These are phyloP conservation scores for Hydnomerulius pinastri DNA, from an alignment of 768 basidiomycete species.

Conservation along the genomic window DNA sequence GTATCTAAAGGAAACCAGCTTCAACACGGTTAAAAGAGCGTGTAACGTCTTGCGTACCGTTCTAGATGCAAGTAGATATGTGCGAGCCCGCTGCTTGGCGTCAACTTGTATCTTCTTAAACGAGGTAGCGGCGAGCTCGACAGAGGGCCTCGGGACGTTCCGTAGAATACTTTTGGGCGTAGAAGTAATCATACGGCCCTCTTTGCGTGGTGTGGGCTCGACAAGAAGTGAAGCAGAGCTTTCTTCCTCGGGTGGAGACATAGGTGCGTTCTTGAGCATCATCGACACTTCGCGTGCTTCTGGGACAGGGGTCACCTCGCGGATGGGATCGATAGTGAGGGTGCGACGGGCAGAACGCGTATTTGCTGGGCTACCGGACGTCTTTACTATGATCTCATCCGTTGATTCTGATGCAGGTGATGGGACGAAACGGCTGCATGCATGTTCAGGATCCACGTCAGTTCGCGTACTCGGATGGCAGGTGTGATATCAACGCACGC, in stretches of 20 bases:
- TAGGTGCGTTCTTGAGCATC: slow-evolving; percentile 47
- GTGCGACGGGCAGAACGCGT: slow-evolving; percentile 24
- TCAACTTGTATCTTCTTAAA: slow-evolving; percentile 21
- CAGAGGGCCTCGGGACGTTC: slow-evolving; percentile 19
- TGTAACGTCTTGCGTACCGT: slow-evolving; percentile 20
- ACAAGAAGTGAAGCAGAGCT: background rate
- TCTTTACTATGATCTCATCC: slow-evolving; percentile 18
- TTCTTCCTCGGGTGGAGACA: slow-evolving; percentile 37
- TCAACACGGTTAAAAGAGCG: background rate
- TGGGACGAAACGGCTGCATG: slow-evolving; percentile 14
- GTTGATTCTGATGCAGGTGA: slow-evolving; percentile 16
- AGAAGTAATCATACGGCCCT: slow-evolving; percentile 19
- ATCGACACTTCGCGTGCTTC: slow-evolving; percentile 54
- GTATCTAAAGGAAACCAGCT: slow-evolving; percentile 39
- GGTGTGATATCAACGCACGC: slow-evolving; percentile 12
- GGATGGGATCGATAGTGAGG: slow-evolving; percentile 19
- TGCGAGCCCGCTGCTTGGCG: slow-evolving; percentile 19
- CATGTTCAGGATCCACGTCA: background rate
- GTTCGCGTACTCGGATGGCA: background rate
- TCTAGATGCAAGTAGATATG: slow-evolving; percentile 26
- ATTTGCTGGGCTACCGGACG: slow-evolving; percentile 16
- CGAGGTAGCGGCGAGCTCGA: slow-evolving; percentile 22
- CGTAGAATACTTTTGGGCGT: slow-evolving; percentile 31
- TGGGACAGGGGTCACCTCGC: slow-evolving; percentile 50
- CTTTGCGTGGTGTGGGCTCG: slow-evolving; percentile 19